These are phyloP conservation scores for Capsella bursapastoris DNA, from an alignment of 345 rosid species.

Conservation along the genomic window DNA sequence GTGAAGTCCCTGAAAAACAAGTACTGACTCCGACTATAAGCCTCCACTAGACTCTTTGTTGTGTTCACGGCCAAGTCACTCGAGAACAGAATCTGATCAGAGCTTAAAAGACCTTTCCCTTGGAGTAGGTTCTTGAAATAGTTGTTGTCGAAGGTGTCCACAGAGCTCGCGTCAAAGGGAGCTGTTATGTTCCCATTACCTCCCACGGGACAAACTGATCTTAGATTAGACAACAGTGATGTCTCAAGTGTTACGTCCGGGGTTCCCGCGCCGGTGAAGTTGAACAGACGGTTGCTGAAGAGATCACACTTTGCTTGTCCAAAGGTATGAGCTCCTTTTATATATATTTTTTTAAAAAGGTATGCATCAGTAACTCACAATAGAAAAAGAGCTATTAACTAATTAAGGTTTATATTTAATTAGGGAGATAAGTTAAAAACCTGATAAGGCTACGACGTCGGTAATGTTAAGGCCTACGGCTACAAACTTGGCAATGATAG, in stretches of 20 bases:
- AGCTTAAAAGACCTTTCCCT: conserved; percentile 60
- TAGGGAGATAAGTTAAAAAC: conserved; percentile 39
- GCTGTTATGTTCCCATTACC: conserved; percentile 55
- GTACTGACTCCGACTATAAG: conserved; percentile 46
- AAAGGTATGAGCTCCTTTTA: conserved; percentile 65
- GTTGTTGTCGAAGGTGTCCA: conserved; percentile 62
- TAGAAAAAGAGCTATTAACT: too few species aligned
- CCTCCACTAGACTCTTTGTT: conserved; percentile 57
- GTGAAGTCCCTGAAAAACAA: conserved; percentile 59
- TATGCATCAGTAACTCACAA: too few species aligned
- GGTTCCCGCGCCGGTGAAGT: conserved; percentile 50
- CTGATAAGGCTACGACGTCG: conserved; percentile 76
- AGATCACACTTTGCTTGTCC: conserved; percentile 65
- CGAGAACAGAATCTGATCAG: conserved; percentile 70
- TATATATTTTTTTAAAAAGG: too few species aligned
- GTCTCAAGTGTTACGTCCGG: conserved; percentile 63
- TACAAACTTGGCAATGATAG: conserved; percentile 57
- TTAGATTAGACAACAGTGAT: conserved; percentile 49
- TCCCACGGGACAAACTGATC: conserved; percentile 54
- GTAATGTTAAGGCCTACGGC: conserved; percentile 59
- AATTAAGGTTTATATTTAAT: too few species aligned
- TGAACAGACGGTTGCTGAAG: conserved; percentile 61
- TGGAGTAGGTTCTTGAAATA: conserved; percentile 63
- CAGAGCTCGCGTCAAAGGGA: conserved; percentile 57
- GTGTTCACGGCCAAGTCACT: conserved; percentile 52